Conservation (phyloP, 805 yeast genomes). For the Metschnikowia similis region DNA sequence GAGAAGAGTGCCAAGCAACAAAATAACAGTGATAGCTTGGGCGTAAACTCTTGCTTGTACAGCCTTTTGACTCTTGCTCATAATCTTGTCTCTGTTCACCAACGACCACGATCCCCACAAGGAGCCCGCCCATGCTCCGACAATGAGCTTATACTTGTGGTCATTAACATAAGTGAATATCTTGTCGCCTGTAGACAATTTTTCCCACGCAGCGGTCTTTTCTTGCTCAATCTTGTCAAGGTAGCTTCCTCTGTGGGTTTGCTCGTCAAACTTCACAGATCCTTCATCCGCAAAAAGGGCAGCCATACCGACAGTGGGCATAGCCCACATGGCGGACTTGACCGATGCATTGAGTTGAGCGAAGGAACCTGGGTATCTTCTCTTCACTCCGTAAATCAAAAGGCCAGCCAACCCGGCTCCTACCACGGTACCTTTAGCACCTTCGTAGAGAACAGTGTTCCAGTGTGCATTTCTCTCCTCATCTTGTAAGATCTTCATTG, state of each 20-base stretch:
- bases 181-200: constrained; percentile 47
- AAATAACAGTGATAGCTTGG: constrained; percentile 70
- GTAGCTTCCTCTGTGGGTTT: constrained; percentile 50
- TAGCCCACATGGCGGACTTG: constrained; percentile 60
- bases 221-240: constrained; percentile 39
- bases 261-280: constrained; percentile 60
- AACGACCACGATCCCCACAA: constrained; percentile 73
- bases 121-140: constrained; percentile 76
- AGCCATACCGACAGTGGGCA: constrained; percentile 61
- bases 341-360: constrained; percentile 32
- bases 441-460: constrained; percentile 56
- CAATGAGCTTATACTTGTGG: constrained; percentile 63
- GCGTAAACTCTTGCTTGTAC: constrained; percentile 92
- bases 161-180: constrained; percentile 44
- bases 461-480: constrained; percentile 68
- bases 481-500: constrained; percentile 62
- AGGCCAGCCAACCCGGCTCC: constrained; percentile 59
- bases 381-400: constrained; percentile 39
- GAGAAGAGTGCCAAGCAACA: constrained; percentile 66
- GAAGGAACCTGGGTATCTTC: constrained; percentile 44
- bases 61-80: constrained; percentile 74
- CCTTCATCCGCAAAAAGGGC: constrained; percentile 70
- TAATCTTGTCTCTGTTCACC: constrained; percentile 68
- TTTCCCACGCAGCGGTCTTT: constrained; percentile 50
- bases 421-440: constrained; percentile 50